Evolutionary conservation across 2,329 filamentous ascomycete genomes (phyloP).

Genomic region (Penicillium sp.): DNA sequence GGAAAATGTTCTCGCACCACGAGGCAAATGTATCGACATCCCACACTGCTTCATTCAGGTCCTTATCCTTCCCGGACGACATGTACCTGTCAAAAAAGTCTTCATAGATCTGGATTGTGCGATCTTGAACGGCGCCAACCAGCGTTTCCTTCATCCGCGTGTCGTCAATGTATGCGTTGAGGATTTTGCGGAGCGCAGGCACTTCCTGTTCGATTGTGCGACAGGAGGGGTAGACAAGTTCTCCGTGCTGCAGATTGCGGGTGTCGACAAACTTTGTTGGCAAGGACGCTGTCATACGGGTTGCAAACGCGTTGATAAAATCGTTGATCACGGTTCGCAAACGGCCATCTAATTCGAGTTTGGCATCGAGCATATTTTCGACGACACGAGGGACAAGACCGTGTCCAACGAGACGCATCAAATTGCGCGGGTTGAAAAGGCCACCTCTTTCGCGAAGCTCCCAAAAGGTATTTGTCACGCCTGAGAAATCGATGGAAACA

Average conservation of each 20-base stretch:
- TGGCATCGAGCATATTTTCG: slow-evolving; percentile 66
- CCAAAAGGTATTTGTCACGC: slow-evolving; percentile 60
- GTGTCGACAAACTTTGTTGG: slow-evolving; percentile 37
- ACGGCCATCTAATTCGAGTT: slow-evolving; percentile 60
- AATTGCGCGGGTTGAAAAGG: slow-evolving; percentile 59
- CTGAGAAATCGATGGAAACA: slow-evolving; percentile 61
- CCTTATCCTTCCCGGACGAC: slow-evolving; percentile 36
- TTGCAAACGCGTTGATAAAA: slow-evolving; percentile 55
- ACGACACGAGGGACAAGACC: slow-evolving; percentile 60
- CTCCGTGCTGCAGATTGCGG: slow-evolving; percentile 33
- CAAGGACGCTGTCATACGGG: slow-evolving; percentile 49
- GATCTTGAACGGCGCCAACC: slow-evolving; percentile 59
- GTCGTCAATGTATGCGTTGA: slow-evolving; percentile 61
- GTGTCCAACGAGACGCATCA: slow-evolving; percentile 54
- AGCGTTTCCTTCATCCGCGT: slow-evolving; percentile 60
- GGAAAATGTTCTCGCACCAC: slow-evolving; percentile 56
- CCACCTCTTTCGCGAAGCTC: slow-evolving; percentile 59
- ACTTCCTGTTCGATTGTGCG: slow-evolving; percentile 54
- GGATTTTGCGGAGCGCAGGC: slow-evolving; percentile 48
- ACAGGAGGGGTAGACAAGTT: slow-evolving; percentile 46
- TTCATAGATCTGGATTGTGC: slow-evolving; percentile 58
- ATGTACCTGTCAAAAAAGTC: slow-evolving; percentile 54
- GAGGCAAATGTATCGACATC: slow-evolving; percentile 59
- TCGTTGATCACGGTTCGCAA: slow-evolving; percentile 60
- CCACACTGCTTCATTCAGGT: slow-evolving; percentile 56